These are phyloP conservation scores for Fusarium sp. DNA, from an alignment of 2,329 filamentous ascomycete species.

Conservation along the genomic window DNA sequence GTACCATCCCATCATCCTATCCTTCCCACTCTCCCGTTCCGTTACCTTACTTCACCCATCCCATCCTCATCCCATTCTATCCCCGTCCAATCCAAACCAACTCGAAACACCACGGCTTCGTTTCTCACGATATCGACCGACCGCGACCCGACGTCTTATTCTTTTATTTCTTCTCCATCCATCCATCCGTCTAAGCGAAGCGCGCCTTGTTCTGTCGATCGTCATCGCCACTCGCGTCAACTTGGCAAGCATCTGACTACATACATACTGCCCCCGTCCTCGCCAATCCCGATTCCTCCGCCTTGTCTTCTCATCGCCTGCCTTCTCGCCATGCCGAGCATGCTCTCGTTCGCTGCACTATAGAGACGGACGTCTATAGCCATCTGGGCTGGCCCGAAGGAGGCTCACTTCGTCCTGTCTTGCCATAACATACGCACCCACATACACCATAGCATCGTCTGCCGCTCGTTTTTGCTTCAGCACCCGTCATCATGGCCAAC, in stretches of 20 bases:
- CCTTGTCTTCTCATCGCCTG: conserved; percentile 23
- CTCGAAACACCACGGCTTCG: conserved; percentile 42
- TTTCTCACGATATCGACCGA: conserved; percentile 40
- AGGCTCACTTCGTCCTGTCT: conserved; percentile 36
- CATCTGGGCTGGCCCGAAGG: conserved; percentile 45
- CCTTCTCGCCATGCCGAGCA: conserved; percentile 47
- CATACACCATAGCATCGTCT: conserved; percentile 14
- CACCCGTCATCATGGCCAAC: conserved; percentile 49
- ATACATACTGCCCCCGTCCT: conserved; percentile 3
- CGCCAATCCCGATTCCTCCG: conserved; percentile 32
- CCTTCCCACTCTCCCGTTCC: conserved; percentile 40
- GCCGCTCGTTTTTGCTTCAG: conserved; percentile 37
- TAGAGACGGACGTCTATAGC: conserved; percentile 50
- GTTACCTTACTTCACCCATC: conserved; percentile 24
- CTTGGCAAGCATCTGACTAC: conserved; percentile 14
- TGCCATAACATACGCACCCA: conserved; percentile 10
- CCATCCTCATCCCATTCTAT: conserved; percentile 34
- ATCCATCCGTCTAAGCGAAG: neutral
- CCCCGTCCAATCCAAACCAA: conserved; percentile 29
- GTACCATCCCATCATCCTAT: conserved; percentile 38
- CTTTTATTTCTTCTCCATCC: conserved; percentile 4
- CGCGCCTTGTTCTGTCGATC: neutral
- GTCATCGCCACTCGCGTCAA: conserved; percentile 7
- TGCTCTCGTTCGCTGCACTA: conserved; percentile 44
- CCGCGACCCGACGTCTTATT: conserved; percentile 15